A percentile compares a stretch with the other conserved stretches of the same genome.
Evolutionary conservation across 2,329 filamentous ascomycete genomes (phyloP).

Genomic region (Cladophialophora bantiana): DNA sequence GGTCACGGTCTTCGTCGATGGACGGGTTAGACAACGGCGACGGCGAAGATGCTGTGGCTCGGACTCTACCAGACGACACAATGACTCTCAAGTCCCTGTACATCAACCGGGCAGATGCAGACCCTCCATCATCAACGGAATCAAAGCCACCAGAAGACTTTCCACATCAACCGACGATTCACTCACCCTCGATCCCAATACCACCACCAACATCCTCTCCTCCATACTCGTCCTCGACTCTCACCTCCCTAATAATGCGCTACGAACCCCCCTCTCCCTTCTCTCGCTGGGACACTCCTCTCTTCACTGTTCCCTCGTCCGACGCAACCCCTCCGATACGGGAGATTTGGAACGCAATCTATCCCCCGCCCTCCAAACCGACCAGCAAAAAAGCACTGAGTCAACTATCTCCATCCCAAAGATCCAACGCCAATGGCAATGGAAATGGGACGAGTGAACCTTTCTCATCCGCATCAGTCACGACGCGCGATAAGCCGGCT

Average conservation of each 20-base stretch:
- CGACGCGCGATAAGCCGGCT: slow-evolving; percentile 40
- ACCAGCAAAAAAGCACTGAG: slow-evolving; percentile 38
- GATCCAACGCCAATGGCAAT: slow-evolving; percentile 25
- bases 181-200: slow-evolving; percentile 12
- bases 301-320: slow-evolving; percentile 67
- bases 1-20: slow-evolving; percentile 33
- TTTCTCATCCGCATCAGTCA: slow-evolving; percentile 35
- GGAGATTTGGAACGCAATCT: slow-evolving; percentile 67
- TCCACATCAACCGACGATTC: not conserved
- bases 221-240: slow-evolving; percentile 62
- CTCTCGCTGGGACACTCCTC: slow-evolving; percentile 70
- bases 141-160: not conserved
- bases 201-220: slow-evolving; percentile 43
- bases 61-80: slow-evolving; percentile 29
- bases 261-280: slow-evolving; percentile 73
- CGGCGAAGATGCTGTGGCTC: not conserved
- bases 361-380: slow-evolving; percentile 38
- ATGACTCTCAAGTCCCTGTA: slow-evolving; percentile 41
- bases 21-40: slow-evolving; percentile 24
- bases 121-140: not conserved
- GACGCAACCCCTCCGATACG: slow-evolving; percentile 63
- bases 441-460: slow-evolving; percentile 26
- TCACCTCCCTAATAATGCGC: slow-evolving; percentile 69
- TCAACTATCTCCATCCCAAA: slow-evolving; percentile 19
- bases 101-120: slow-evolving; percentile 22